These are phyloP conservation scores for Pyricularia grisea DNA, from an alignment of 2,329 filamentous ascomycete genomes.

Conservation along the genomic window DNA sequence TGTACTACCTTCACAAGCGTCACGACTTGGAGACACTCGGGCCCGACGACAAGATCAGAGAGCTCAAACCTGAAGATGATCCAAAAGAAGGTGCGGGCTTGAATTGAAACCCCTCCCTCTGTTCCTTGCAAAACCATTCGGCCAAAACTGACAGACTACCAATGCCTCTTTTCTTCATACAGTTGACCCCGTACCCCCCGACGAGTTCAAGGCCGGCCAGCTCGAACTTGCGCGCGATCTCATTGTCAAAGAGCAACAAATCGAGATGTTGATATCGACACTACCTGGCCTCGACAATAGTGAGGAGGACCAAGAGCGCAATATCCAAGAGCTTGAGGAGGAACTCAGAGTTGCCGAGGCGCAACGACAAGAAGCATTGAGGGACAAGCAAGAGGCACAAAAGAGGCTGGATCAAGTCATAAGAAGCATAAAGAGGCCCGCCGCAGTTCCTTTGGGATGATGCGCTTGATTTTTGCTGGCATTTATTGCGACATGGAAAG, in stretches of 20 bases:
- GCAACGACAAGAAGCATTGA: constrained; percentile 52
- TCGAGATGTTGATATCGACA: constrained; percentile 65
- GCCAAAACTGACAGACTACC: neutral
- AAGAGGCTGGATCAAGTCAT: constrained; percentile 52
- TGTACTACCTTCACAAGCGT: constrained; percentile 58
- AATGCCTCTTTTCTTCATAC: neutral
- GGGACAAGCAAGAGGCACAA: constrained; percentile 53
- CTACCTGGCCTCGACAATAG: constrained; percentile 72
- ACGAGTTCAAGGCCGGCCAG: constrained; percentile 58
- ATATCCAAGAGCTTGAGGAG: constrained; percentile 55
- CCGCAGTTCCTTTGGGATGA: constrained; percentile 13
- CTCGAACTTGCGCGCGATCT: constrained; percentile 68
- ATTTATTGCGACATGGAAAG: neutral
- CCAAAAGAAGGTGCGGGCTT: constrained; percentile 36
- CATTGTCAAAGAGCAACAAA: constrained; percentile 73
- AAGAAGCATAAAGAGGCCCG: constrained; percentile 49
- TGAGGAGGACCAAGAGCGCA: constrained; percentile 64
- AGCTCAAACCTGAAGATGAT: constrained; percentile 43
- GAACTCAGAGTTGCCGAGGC: constrained; percentile 54
- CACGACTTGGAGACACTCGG: constrained; percentile 56
- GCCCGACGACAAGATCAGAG: constrained; percentile 48
- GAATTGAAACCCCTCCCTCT: neutral
- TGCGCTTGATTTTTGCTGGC: constrained; percentile 13
- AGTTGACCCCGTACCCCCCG: constrained; percentile 53
- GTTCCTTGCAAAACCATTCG: neutral